Evolutionary conservation across 2,329 filamentous ascomycete genomes (phyloP), one percentile per base, ranked within the genome.

Genomic region (Rutstroemia sp.): DNA sequence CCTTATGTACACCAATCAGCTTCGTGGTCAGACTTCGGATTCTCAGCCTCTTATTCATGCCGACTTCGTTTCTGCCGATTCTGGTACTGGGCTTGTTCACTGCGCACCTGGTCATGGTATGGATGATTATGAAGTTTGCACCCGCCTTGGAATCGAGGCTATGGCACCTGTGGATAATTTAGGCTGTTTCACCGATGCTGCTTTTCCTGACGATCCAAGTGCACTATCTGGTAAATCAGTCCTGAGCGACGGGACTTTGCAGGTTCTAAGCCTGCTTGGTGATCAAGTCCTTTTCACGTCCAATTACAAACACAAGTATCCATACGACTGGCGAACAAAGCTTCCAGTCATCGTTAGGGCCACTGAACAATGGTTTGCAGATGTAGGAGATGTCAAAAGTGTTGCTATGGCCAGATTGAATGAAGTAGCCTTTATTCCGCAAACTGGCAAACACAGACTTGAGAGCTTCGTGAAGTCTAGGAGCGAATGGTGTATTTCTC

Each of bases 321-420:
- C 94, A 0, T 96, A 97, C 64, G 94, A 99, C 72, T 99, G 94
- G 94, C 82, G 94, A 54, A 95, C 92, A 0, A 99, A 97, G 72
- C 79, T 88, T 63, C 94, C 94, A 1, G 86, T 99, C 50, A 90
- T 99, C 58, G 83, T 95, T 37, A 78, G 94, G 62, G 92, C 94
- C 3, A 99, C 95, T 0, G 90, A 92, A 39, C 94, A 99, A 72
- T 99, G 94, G 94, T 99, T 99, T 69, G 91, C 94, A 10, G 90
- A 97, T 70, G 90, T 96, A 2, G 90, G 80, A 14, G 82, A 79
- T 51, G 92, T 97, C 71, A 95, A 95, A 65, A 75, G 81, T 1
- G 77, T 81, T 34, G 89, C 92, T 0, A 74, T 96, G 23, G 71
- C 78, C 16, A 82, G 90, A 8, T 75, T 99, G 10, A 74, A 84